Base-by-base conservation (phyloP, 306 rosid species). In the Rosa multiflora region DNA sequence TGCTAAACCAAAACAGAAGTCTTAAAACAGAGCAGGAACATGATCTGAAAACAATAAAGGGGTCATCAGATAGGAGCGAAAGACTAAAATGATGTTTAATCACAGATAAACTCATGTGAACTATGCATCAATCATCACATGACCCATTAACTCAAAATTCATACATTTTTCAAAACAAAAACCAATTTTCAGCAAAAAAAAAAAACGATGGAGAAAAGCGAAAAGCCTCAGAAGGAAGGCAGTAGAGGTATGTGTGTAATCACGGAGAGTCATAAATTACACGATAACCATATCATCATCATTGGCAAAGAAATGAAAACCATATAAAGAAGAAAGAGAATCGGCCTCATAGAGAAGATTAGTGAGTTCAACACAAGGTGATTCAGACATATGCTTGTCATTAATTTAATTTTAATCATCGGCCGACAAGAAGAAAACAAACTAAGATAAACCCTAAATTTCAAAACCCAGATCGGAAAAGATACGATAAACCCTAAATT, bases 31-130 rank as follows among this genome's bases (percentile, higher is more conserved):
- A 74, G 10, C 52, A 1, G 20, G 10, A 44, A 20, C 6, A 35
- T 63, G 32, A 62, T 7, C 17, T 0, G 5, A 18, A 29, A 17
- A 0, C 6, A 4, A 3, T 5, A 15, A 0, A 13, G 2, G 80
- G 89, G 84, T 74, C 96, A 88, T 94, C 98, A 91, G 96, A 94
- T 94, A 90, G 97, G 94, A 90, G 97, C 94, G 93, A 90, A 90
- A 94, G 98, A 94, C 94, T 63, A 80, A 71, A 37, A 74, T 18
- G 48, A 32, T 9, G 17, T n/a, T 8, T 89, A 92, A 90, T 94
- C 98, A 94, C 83, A 12, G 77, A 51, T 15, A 73, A 74, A 74
- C 78, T 94, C 98, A 94, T 80, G 80, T 94, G 98, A 94, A 94
- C 97, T 89, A 94, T 90, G 98, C 94, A 61, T 67, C 9, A 21